Evolutionary conservation across 73 alveolate genomes (phyloP).

Genomic region (Blepharisma stoltei): DNA sequence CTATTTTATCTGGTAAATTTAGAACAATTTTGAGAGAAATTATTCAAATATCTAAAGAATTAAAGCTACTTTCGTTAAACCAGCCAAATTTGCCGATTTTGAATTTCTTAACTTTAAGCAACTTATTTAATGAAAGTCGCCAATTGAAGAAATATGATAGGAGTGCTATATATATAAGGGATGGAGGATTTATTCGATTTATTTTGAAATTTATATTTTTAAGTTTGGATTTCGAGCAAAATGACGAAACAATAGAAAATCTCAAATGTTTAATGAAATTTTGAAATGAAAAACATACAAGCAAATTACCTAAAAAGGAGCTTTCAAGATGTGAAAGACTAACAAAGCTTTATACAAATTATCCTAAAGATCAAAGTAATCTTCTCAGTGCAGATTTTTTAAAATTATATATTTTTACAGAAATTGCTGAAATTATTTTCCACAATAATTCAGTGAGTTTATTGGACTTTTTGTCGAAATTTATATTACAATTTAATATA

Average conservation of each 20-base stretch:
- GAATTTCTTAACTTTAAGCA: background rate
- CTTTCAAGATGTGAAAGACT: background rate
- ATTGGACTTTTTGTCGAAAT: background rate
- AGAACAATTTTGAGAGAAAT: background rate
- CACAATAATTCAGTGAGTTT: background rate
- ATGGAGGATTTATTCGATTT: constrained; percentile 9
- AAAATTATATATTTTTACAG: background rate
- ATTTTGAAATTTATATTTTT: background rate
- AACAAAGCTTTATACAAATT: background rate
- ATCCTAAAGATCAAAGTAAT: background rate
- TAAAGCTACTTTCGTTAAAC: background rate
- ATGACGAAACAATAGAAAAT: background rate
- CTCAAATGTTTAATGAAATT: background rate
- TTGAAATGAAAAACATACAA: background rate
- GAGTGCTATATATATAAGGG: background rate
- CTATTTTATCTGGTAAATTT: background rate
- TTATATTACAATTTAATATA: background rate
- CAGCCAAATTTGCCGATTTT: background rate
- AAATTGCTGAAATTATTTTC: background rate
- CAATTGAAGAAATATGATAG: background rate
- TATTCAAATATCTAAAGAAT: background rate
- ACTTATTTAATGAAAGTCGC: background rate
- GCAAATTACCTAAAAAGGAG: background rate
- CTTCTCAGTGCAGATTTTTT: background rate
- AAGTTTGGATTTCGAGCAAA: background rate